phyloP scores from a whole-genome alignment of 2,329 filamentous ascomycete species.

The Diaporthe humulicola region DNA sequence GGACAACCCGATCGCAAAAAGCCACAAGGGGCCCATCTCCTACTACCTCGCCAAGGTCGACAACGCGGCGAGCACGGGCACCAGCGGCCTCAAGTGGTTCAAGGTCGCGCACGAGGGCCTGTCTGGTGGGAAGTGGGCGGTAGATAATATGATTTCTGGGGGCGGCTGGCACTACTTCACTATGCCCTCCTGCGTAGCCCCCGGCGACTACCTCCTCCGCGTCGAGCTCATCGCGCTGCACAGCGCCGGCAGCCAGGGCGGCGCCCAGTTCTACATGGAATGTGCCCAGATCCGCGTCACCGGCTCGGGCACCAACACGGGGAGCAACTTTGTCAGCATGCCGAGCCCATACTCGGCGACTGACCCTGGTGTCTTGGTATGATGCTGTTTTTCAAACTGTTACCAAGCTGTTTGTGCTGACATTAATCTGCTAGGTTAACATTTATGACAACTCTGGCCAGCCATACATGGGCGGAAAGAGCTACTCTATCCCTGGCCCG shows the following conservation, averaged over 20 bases:
- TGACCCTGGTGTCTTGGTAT: slow-evolving; percentile 57
- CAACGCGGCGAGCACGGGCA: slow-evolving; percentile 59
- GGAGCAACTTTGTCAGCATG: slow-evolving; percentile 56
- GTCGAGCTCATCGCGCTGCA: slow-evolving; percentile 68
- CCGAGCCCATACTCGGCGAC: slow-evolving; percentile 59
- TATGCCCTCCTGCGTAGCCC: slow-evolving; percentile 64
- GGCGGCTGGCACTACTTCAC: slow-evolving; percentile 62
- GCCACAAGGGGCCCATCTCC: slow-evolving; percentile 67
- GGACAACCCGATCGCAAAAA: slow-evolving; percentile 67
- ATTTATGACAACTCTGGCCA: slow-evolving; percentile 59
- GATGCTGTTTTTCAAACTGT: too few relatives aligned
- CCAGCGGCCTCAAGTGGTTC: slow-evolving; percentile 63
- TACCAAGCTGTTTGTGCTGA: neutral
- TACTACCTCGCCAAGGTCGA: slow-evolving; percentile 67
- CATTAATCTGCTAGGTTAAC: slow-evolving; percentile 48
- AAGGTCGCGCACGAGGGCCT: slow-evolving; percentile 67
- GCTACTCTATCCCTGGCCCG: slow-evolving; percentile 56
- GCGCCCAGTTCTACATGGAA: slow-evolving; percentile 59
- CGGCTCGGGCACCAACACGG: slow-evolving; percentile 52
- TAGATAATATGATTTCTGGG: slow-evolving; percentile 56
- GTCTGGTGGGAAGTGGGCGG: slow-evolving; percentile 57
- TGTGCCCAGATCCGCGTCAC: slow-evolving; percentile 57
- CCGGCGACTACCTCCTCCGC: slow-evolving; percentile 68
- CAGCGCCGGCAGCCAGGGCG: slow-evolving; percentile 55
- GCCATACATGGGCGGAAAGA: slow-evolving; percentile 57